These are phyloP conservation scores for Trypanosoma grayi DNA, from an alignment of 208 protist species.

Conservation along the genomic window DNA sequence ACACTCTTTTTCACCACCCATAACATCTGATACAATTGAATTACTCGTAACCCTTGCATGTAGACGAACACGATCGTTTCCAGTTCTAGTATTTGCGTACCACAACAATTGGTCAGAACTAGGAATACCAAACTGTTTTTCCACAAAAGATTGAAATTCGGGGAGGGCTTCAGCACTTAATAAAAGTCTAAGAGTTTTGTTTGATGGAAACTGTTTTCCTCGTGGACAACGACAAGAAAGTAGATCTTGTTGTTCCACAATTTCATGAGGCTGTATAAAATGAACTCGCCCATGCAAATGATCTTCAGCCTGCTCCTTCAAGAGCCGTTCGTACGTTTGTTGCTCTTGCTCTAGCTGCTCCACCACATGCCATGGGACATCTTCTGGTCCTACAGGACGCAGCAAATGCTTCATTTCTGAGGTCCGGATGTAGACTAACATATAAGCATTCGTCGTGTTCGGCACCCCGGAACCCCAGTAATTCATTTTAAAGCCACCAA, in stretches of 20 bases:
- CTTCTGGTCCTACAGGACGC: conserved; percentile 43
- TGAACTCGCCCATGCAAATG: conserved; percentile 80
- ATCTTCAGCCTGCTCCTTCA: conserved; percentile 66
- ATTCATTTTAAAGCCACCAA: conserved; percentile 80
- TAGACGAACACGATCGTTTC: conserved; percentile 31
- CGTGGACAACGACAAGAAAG: conserved; percentile 38
- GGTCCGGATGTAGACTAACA: conserved; percentile 90
- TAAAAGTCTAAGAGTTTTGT: conserved; percentile 54
- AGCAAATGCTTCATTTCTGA: conserved; percentile 60
- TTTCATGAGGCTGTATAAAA: conserved; percentile 62
- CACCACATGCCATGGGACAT: conserved; percentile 77
- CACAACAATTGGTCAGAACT: conserved; percentile 52
- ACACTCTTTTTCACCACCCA: conserved; percentile 59
- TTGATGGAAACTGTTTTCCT: conserved; percentile 53
- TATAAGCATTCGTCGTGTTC: conserved; percentile 83
- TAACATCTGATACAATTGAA: conserved; percentile 61
- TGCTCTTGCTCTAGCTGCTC: conserved; percentile 59
- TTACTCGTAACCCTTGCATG: conserved; percentile 42
- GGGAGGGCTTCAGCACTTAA: conserved; percentile 59
- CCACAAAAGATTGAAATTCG: conserved; percentile 53
- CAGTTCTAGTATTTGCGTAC: conserved; percentile 39
- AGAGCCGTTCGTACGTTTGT: conserved; percentile 42
- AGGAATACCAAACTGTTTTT: conserved; percentile 34
- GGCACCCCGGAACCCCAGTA: conserved; percentile 86
- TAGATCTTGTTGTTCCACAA: conserved; percentile 61